These are phyloP conservation scores for Ogataea glucozyma DNA, from an alignment of 805 yeast species.

Conservation along the genomic window DNA sequence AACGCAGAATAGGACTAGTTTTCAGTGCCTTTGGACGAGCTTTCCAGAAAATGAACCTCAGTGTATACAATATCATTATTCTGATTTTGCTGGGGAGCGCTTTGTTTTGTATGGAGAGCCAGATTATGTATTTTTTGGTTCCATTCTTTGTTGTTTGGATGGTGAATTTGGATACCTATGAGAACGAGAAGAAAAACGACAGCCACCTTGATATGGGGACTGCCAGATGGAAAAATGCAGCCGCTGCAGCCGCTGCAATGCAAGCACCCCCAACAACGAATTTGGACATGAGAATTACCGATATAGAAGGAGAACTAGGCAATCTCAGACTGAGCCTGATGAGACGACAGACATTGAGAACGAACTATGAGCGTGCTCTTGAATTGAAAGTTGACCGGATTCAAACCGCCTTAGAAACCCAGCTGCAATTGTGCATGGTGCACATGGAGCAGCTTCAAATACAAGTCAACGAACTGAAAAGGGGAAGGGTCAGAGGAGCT, in stretches of 20 bases:
- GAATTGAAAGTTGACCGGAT: constrained; percentile 10
- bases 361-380: constrained; percentile 13
- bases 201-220: neutral
- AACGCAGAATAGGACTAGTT: constrained; percentile 11
- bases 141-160: constrained; percentile 17
- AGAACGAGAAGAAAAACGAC: neutral
- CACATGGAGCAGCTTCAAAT: constrained; percentile 12
- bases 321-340: constrained; percentile 9
- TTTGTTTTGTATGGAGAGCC: constrained; percentile 14
- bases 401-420: constrained; percentile 12
- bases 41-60: constrained; percentile 11
- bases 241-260: neutral
- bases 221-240: neutral
- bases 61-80: constrained; percentile 14
- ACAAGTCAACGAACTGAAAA: constrained; percentile 4
- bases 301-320: constrained; percentile 16
- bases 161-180: constrained; percentile 11
- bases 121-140: constrained; percentile 14
- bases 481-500: neutral
- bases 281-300: constrained; percentile 10
- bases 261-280: constrained; percentile 1
- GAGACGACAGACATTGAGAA: constrained; percentile 14
- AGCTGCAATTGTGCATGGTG: constrained; percentile 5
- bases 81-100: constrained; percentile 18
- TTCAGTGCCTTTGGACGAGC: constrained; percentile 8